These are phyloP conservation scores for Lepidopterella palustris DNA, from an alignment of 495 filamentous ascomycete genomes.

Conservation along the genomic window DNA sequence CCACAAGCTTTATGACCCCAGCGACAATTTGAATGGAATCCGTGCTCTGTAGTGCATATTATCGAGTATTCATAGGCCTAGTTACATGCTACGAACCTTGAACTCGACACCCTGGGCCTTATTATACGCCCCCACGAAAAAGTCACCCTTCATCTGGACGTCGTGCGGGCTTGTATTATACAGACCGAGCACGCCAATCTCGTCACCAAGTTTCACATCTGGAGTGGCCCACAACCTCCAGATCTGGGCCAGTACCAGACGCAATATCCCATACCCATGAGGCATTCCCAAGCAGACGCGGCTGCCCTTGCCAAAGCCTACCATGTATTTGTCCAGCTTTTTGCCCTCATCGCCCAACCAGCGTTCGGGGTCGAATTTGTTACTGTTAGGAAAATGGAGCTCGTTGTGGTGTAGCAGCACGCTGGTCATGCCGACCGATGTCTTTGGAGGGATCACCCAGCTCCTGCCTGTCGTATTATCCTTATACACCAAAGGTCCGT, in stretches of 20 bases:
- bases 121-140: no score
- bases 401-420: conserved; percentile 39
- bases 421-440: conserved; percentile 2
- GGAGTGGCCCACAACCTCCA: not conserved
- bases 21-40: no score
- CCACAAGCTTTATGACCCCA: no score
- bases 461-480: not conserved
- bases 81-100: no score
- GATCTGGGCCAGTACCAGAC: not conserved
- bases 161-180: not conserved
- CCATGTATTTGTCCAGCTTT: conserved; percentile 37
- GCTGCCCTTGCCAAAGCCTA: conserved; percentile 42
- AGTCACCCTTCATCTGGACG: no score
- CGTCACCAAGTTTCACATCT: not conserved
- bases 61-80: no score
- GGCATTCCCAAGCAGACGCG: conserved; percentile 42
- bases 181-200: not conserved
- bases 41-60: no score
- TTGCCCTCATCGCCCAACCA: conserved; percentile 40
- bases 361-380: conserved; percentile 41
- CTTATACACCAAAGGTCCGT: not conserved
- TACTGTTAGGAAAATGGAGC: conserved; percentile 38
- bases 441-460: conserved; percentile 11
- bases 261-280: conserved; percentile 9
- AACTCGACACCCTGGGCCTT: no score